phyloP scores from a whole-genome alignment of 257 asterid species.

The Jasminum sambac region DNA sequence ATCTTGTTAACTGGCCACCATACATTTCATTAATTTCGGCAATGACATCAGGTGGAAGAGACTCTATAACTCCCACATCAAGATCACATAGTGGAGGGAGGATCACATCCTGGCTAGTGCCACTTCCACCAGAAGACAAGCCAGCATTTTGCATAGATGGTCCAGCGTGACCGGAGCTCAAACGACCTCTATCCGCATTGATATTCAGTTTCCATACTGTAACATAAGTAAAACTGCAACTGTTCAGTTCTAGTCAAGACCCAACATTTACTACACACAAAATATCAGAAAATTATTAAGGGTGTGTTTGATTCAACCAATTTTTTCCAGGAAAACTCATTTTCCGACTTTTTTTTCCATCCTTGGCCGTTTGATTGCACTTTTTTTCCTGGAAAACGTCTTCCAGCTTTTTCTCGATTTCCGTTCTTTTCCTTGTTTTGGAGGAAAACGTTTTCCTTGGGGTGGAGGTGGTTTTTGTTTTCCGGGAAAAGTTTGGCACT shows the following conservation, averaged over 20 bases:
- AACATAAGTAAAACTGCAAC: constrained; percentile 20
- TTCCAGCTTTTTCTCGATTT: no score
- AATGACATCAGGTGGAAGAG: constrained; percentile 85
- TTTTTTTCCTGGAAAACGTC: no score
- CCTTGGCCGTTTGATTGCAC: no score
- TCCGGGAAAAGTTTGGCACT: no score
- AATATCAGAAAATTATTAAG: constrained; percentile 10
- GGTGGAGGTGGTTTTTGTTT: no score
- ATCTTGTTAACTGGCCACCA: constrained; percentile 62
- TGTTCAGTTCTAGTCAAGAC: constrained; percentile 6
- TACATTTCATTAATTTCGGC: constrained; percentile 85
- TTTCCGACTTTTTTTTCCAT: no score
- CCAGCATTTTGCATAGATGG: constrained; percentile 39
- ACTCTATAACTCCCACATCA: constrained; percentile 76
- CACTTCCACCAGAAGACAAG: constrained; percentile 45
- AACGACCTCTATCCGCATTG: constrained; percentile 29
- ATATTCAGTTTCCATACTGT: constrained; percentile 36
- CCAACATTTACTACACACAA: constrained; percentile 7
- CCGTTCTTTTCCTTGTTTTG: no score
- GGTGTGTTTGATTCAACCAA: no score
- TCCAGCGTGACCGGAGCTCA: constrained; percentile 28
- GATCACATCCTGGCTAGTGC: constrained; percentile 35
- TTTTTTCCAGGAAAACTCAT: no score
- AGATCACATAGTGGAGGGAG: constrained; percentile 86
- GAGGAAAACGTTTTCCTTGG: no score